Conservation (phyloP, 2,329 filamentous ascomycete genomes). For the Trichoderma lentiforme region DNA sequence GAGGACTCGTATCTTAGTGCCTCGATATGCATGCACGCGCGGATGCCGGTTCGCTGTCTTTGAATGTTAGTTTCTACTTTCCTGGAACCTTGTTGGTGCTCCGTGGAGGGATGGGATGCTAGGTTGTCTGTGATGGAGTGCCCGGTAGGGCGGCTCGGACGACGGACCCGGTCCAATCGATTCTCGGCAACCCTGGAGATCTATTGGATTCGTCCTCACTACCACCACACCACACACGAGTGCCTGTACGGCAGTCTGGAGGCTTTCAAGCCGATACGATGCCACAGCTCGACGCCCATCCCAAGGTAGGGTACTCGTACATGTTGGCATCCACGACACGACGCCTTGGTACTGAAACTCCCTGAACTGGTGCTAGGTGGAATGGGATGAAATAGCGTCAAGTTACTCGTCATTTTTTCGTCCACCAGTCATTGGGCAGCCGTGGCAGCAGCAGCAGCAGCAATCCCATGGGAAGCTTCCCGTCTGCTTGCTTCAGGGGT, state of each 20-base stretch:
- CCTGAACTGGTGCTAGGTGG: neutral
- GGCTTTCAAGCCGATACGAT: neutral
- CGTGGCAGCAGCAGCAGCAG: neutral
- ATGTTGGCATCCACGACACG: neutral
- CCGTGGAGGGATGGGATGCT: neutral
- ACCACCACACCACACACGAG: neutral
- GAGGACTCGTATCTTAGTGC: neutral
- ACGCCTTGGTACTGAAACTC: neutral
- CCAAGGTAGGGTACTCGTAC: neutral
- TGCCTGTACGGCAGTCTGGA: neutral
- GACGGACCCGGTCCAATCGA: conserved; percentile 14
- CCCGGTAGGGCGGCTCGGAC: conserved; percentile 14
- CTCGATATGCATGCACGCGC: neutral
- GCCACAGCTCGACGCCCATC: neutral
- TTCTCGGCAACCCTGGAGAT: conserved; percentile 13
- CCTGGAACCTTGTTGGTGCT: neutral
- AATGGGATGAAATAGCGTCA: neutral
- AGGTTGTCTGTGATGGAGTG: conserved; percentile 8
- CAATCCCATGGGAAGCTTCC: neutral
- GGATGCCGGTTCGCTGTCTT: neutral
- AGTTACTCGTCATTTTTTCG: neutral
- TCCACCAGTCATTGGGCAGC: neutral
- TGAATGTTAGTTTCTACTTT: neutral
- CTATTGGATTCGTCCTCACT: conserved; percentile 1
- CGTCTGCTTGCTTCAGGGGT: neutral